Conservation (phyloP, 345 rosid species). For the Lumnitzera littorea region DNA sequence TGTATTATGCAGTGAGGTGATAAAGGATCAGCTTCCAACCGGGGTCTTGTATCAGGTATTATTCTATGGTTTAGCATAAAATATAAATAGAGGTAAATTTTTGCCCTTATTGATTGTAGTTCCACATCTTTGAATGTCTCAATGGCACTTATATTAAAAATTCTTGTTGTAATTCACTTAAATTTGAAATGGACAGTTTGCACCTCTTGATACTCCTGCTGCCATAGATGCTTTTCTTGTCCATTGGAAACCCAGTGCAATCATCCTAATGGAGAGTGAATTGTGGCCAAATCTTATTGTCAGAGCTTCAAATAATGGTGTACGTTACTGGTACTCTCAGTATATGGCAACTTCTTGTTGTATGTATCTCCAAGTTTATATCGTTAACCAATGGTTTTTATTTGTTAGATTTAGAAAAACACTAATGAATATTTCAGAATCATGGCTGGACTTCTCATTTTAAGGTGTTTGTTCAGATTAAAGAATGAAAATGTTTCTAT, state of each 20-base stretch:
- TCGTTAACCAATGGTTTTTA: not conserved
- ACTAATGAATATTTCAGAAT: not conserved
- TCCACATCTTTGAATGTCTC: too few relatives aligned
- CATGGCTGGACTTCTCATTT: not conserved
- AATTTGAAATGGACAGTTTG: conserved; percentile 43
- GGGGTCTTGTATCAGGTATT: conserved; percentile 71
- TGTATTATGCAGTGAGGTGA: conserved; percentile 59
- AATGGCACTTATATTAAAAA: not conserved
- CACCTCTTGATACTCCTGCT: conserved; percentile 74
- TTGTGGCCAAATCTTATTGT: conserved; percentile 90
- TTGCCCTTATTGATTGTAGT: not conserved
- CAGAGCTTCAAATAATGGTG: conserved; percentile 50
- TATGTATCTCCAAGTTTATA: not conserved
- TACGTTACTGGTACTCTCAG: conserved; percentile 23
- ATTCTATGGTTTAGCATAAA: not conserved
- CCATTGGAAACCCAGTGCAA: conserved; percentile 70
- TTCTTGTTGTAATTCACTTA: conserved; percentile 4
- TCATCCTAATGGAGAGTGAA: conserved; percentile 76
- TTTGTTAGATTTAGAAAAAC: too few relatives aligned
- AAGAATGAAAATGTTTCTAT: too few relatives aligned
- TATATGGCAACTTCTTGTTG: not conserved
- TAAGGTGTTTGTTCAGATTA: too few relatives aligned
- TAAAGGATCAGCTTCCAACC: conserved; percentile 51
- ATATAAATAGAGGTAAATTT: not conserved
- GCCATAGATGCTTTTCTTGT: conserved; percentile 64